phyloP scores from a whole-genome alignment of 106 monocot genomes.

The Alisma plantagoaquatica region DNA sequence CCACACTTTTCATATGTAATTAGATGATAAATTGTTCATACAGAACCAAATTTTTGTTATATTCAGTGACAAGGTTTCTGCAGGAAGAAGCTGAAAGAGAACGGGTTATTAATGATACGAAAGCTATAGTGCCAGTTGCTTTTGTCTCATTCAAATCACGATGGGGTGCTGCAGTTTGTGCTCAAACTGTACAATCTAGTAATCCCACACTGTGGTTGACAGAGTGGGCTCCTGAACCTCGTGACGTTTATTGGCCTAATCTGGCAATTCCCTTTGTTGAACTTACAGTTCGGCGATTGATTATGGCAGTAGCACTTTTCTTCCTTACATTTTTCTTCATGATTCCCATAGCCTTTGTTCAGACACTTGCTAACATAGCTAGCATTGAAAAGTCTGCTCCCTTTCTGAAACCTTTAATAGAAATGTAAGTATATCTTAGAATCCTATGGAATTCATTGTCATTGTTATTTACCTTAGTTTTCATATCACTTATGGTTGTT shows the following conservation, averaged over 20 bases:
- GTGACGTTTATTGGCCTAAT: conserved; percentile 92
- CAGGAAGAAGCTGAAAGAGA: conserved; percentile 71
- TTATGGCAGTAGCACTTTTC: conserved; percentile 64
- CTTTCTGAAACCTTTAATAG: conserved; percentile 64
- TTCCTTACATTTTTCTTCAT: conserved; percentile 88
- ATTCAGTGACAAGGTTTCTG: conserved; percentile 1
- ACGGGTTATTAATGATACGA: conserved; percentile 40
- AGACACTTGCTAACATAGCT: conserved; percentile 87
- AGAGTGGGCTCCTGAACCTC: conserved; percentile 94
- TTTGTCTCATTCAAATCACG: conserved; percentile 81
- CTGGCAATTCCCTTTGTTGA: conserved; percentile 79
- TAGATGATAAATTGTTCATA: neutral
- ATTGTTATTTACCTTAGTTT: no score
- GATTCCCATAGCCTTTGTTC: conserved; percentile 87
- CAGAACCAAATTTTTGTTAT: no score
- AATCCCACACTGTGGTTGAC: conserved; percentile 91
- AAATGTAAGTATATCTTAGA: conserved; percentile 65
- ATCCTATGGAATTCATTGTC: no score
- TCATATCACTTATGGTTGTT: no score
- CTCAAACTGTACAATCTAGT: conserved; percentile 89
- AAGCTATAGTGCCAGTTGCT: conserved; percentile 66
- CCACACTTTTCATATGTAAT: neutral
- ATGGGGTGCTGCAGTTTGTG: conserved; percentile 93
- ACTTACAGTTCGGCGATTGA: conserved; percentile 53
- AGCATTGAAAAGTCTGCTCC: conserved; percentile 58